Conservation (phyloP, 2,329 filamentous ascomycete genomes). For the Colletotrichum brevisporum region DNA sequence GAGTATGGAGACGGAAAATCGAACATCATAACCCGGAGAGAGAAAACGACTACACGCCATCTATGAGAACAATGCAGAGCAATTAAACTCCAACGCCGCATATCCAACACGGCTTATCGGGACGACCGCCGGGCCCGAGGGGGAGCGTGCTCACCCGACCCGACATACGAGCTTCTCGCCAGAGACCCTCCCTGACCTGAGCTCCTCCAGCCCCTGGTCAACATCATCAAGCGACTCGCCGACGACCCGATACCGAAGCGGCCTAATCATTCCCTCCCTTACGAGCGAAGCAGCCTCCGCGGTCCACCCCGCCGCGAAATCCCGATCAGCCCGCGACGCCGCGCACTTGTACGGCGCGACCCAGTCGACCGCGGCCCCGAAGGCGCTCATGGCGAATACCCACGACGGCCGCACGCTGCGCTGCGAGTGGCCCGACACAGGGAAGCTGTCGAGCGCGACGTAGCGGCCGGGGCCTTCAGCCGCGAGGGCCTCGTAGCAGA, state of each 20-base stretch:
- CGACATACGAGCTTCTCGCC: conserved; percentile 17
- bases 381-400: conserved; percentile 11
- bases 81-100: too few species aligned
- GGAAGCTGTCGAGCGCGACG: conserved; percentile 49
- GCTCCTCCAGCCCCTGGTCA: not conserved
- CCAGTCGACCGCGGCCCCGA: conserved; percentile 25
- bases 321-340: not conserved
- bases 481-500: conserved; percentile 56
- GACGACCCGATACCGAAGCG: conserved; percentile 4
- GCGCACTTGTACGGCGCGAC: conserved; percentile 18
- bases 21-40: too few species aligned
- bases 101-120: too few species aligned
- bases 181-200: conserved; percentile 14
- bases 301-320: conserved; percentile 9
- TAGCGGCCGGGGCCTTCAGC: conserved; percentile 56
- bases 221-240: conserved; percentile 10
- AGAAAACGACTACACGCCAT: too few species aligned
- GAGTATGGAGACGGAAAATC: too few species aligned
- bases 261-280: not conserved
- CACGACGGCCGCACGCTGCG: conserved; percentile 20
- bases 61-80: too few species aligned
- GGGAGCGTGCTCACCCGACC: not conserved
- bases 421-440: conserved; percentile 10
- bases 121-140: not conserved
- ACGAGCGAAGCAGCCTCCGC: not conserved